Percentiles rank a stretch among this genome's conserved stretches.
These are phyloP conservation scores for Candolleomyces efflorescens DNA, from an alignment of 768 basidiomycete species.

Conservation along the genomic window DNA sequence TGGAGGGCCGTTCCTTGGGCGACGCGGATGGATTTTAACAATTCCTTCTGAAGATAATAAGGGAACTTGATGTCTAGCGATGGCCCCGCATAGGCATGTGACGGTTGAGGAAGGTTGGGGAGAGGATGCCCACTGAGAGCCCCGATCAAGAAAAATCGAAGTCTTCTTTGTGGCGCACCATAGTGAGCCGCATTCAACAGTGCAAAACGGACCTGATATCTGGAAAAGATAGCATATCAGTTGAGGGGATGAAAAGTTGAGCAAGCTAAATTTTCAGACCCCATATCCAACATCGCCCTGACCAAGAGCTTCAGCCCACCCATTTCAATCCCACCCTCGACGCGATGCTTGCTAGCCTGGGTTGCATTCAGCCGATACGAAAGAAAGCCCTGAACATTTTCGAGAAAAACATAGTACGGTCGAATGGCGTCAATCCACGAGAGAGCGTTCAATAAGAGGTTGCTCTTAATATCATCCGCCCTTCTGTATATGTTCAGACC, in stretches of 20 bases:
- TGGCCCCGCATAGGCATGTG: slow-evolving; percentile 48
- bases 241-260: not conserved
- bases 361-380: slow-evolving; percentile 35
- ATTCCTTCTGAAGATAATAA: slow-evolving; percentile 20
- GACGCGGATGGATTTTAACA: slow-evolving; percentile 41
- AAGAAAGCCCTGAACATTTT: slow-evolving; percentile 53
- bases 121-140: slow-evolving; percentile 37
- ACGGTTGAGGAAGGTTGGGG: slow-evolving; percentile 51
- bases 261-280: slow-evolving; percentile 35
- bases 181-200: slow-evolving; percentile 53
- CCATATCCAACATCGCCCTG: slow-evolving; percentile 59
- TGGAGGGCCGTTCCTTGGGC: slow-evolving; percentile 51
- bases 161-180: slow-evolving; percentile 51
- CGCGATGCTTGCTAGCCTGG: slow-evolving; percentile 37
- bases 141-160: slow-evolving; percentile 52
- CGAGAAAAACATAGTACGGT: slow-evolving; percentile 42
- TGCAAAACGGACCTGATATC: slow-evolving; percentile 50
- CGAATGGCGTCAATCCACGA: slow-evolving; percentile 46
- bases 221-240: slow-evolving; percentile 14
- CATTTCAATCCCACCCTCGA: slow-evolving; percentile 63
- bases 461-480: slow-evolving; percentile 64
- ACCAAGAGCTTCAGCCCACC: slow-evolving; percentile 71
- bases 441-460: slow-evolving; percentile 58
- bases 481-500: slow-evolving; percentile 65
- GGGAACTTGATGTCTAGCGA: slow-evolving; percentile 49